These are phyloP conservation scores for Lentinus brumalis DNA, from an alignment of 768 basidiomycete species.

Conservation along the genomic window DNA sequence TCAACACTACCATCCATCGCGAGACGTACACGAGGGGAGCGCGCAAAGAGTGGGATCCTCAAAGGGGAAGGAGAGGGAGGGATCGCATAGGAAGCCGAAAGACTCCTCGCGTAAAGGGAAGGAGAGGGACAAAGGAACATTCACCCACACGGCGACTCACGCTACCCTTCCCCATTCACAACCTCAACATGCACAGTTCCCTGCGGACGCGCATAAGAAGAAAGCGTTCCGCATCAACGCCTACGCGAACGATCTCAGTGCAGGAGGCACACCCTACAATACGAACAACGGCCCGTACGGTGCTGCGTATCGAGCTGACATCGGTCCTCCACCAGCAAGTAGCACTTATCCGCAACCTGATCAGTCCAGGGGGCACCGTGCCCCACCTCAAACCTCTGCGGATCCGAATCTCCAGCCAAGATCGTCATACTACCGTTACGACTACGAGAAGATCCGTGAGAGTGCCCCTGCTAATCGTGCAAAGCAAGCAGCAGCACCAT, in stretches of 20 bases:
- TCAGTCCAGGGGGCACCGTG: background rate
- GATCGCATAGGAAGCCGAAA: conserved; percentile 1
- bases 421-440: conserved; percentile 22
- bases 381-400: background rate
- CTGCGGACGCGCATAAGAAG: background rate
- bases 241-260: conserved; percentile 19
- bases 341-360: background rate
- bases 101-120: conserved; percentile 11
- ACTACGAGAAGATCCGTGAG: conserved; percentile 21
- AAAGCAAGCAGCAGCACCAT: conserved; percentile 1
- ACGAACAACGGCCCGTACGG: conserved; percentile 17
- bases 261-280: conserved; percentile 1
- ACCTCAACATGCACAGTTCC: background rate
- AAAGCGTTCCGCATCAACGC: conserved; percentile 20
- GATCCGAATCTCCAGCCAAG: background rate
- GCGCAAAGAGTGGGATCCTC: conserved; percentile 13
- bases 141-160: background rate
- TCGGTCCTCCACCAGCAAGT: background rate
- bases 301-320: conserved; percentile 13
- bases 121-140: conserved; percentile 3
- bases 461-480: conserved; percentile 15
- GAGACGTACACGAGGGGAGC: background rate
- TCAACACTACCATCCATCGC: background rate
- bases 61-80: conserved; percentile 17
- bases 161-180: background rate